Conservation (phyloP, 768 basidiomycete genomes). For the Nidularia sp. region DNA sequence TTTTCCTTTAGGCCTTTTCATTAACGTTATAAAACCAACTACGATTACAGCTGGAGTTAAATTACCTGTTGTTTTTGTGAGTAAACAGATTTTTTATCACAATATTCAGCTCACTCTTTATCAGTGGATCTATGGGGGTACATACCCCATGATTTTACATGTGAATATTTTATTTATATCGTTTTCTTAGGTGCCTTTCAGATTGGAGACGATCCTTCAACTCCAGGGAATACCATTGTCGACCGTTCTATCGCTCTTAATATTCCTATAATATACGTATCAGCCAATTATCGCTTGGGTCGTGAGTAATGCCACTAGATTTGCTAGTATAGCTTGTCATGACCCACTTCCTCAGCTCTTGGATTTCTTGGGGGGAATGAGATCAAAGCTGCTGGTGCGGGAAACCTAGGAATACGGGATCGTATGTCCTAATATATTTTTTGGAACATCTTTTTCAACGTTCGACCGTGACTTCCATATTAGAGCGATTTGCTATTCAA, state of each 20-base stretch:
- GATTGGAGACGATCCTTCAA: not conserved
- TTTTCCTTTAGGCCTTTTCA: constrained; percentile 6
- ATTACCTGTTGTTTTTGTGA: constrained; percentile 11
- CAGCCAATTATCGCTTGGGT: constrained; percentile 22
- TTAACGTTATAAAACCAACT: constrained; percentile 8
- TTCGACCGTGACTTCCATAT: not conserved
- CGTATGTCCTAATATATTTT: constrained; percentile 24
- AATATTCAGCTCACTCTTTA: not conserved
- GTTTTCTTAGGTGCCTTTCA: not conserved
- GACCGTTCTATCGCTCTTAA: constrained; percentile 9
- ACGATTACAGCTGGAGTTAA: not conserved
- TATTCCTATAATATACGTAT: constrained; percentile 14
- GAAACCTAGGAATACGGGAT: constrained; percentile 49
- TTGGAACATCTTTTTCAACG: not conserved
- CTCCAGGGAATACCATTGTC: constrained; percentile 6
- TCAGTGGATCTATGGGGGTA: constrained; percentile 13
- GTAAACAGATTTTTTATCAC: not conserved
- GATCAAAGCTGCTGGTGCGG: constrained; percentile 28
- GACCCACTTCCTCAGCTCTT: constrained; percentile 15
- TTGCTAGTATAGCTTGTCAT: not conserved
- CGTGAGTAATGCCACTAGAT: constrained; percentile 20
- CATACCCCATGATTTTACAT: not conserved
- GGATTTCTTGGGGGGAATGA: constrained; percentile 37
- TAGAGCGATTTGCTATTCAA: constrained; percentile 42
- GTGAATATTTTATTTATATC: not conserved